Conservation (phyloP, 2,329 filamentous ascomycete genomes). For the Catunica adiposa region DNA sequence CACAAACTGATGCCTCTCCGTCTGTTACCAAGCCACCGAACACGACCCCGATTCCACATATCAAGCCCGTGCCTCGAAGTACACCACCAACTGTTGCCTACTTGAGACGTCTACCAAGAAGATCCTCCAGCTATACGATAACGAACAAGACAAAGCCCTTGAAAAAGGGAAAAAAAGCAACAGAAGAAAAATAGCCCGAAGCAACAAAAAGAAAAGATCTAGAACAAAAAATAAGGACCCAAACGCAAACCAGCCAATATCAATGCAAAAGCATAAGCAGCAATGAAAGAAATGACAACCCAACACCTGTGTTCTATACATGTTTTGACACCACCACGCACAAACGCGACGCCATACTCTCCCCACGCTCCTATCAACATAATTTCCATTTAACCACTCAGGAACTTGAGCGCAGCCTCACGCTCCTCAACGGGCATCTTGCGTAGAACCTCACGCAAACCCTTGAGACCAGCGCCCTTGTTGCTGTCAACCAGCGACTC, state of each 20-base stretch:
- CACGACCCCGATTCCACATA: constrained; percentile 12
- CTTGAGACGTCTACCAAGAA: neutral
- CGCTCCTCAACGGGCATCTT: constrained; percentile 81
- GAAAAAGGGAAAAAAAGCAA: neutral
- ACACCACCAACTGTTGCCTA: neutral
- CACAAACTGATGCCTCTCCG: neutral
- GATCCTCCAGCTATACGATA: neutral
- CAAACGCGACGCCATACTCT: neutral
- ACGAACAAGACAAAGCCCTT: neutral
- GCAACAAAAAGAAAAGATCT: neutral
- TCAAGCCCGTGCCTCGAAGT: neutral
- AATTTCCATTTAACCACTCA: constrained; percentile 25
- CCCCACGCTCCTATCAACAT: neutral
- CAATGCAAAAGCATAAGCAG: neutral
- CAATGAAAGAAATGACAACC: constrained; percentile 3
- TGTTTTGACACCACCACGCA: neutral
- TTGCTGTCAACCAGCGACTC: constrained; percentile 29
- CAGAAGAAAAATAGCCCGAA: neutral
- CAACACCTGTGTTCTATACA: constrained; percentile 1
- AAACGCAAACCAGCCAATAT: neutral
- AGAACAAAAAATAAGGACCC: neutral
- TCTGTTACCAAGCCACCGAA: neutral
- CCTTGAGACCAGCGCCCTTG: constrained; percentile 59
- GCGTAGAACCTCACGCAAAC: constrained; percentile 68
- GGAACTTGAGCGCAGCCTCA: constrained; percentile 56